Percentiles rank a stretch among this genome's conserved stretches.
Conservation (phyloP, 345 rosid genomes). For the Eucalyptus cloeziana region DNA sequence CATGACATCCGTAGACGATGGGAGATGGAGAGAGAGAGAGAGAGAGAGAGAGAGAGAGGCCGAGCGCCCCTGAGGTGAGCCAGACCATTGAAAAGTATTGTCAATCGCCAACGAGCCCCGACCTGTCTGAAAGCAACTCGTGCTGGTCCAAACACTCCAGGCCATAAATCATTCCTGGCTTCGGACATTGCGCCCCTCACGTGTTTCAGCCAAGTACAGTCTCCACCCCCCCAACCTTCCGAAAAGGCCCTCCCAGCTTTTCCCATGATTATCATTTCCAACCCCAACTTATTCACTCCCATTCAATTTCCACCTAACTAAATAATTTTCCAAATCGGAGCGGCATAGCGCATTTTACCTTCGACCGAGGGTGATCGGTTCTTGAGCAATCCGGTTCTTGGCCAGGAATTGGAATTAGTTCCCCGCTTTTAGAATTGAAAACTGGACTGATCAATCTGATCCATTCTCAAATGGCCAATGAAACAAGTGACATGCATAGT, state of each 20-base stretch:
- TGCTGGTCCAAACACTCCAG: not conserved
- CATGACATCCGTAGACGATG: not conserved
- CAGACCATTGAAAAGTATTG: not conserved
- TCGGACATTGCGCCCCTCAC: not conserved
- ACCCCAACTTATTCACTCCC: not conserved
- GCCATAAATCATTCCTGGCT: not conserved
- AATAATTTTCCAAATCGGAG: not conserved
- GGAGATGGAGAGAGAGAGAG: not conserved
- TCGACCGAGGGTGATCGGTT: not conserved
- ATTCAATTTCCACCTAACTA: not conserved
- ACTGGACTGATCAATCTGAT: accelerated
- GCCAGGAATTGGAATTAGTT: accelerated
- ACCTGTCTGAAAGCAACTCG: not conserved
- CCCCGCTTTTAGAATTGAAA: not conserved
- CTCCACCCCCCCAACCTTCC: not conserved
- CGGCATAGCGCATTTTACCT: not conserved
- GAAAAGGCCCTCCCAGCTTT: not conserved
- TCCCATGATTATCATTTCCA: not conserved
- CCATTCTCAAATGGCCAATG: too few relatives aligned
- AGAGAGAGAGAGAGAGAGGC: not conserved
- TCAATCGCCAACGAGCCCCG: not conserved
- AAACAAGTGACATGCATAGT: accelerated
- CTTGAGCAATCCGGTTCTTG: not conserved
- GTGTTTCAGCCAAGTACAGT: not conserved
- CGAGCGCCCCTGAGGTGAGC: not conserved